A percentile compares a stretch with the other conserved stretches of the same genome.
These are phyloP conservation scores for Quercus parvula DNA, from an alignment of 306 rosid genomes.

Conservation along the genomic window DNA sequence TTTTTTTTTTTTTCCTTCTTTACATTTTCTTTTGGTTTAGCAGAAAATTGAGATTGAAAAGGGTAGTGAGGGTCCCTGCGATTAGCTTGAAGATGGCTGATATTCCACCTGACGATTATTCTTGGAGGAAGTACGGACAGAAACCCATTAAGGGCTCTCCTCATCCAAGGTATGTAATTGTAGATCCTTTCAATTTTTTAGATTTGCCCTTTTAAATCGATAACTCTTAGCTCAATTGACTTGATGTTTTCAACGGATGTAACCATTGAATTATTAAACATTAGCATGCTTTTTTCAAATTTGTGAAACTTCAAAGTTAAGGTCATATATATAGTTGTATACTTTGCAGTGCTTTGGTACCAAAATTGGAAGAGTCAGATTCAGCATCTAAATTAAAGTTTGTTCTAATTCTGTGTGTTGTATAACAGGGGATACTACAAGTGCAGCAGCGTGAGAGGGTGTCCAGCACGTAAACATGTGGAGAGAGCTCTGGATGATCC, in stretches of 20 bases:
- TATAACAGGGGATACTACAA: constrained; percentile 81
- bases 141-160: constrained; percentile 92
- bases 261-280: too few relatives aligned
- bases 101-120: constrained; percentile 90
- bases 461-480: constrained; percentile 95
- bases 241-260: too few relatives aligned
- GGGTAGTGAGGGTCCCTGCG: constrained; percentile 77
- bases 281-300: neutral
- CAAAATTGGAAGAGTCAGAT: too few relatives aligned
- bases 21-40: neutral
- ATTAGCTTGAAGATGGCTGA: constrained; percentile 83
- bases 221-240: constrained; percentile 2
- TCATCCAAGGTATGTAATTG: constrained; percentile 61
- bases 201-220: neutral
- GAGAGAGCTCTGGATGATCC: constrained; percentile 94
- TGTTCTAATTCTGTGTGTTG: neutral
- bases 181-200: neutral
- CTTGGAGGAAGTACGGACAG: constrained; percentile 91
- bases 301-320: too few relatives aligned
- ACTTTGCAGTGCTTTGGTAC: too few relatives aligned
- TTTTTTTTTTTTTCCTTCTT: neutral
- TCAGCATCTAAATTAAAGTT: neutral
- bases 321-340: too few relatives aligned
- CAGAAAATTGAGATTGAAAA: constrained; percentile 67
- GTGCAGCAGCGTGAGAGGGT: constrained; percentile 96